phyloP scores from a whole-genome alignment of 257 asterid species.

The Lithospermum erythrorhizon region DNA sequence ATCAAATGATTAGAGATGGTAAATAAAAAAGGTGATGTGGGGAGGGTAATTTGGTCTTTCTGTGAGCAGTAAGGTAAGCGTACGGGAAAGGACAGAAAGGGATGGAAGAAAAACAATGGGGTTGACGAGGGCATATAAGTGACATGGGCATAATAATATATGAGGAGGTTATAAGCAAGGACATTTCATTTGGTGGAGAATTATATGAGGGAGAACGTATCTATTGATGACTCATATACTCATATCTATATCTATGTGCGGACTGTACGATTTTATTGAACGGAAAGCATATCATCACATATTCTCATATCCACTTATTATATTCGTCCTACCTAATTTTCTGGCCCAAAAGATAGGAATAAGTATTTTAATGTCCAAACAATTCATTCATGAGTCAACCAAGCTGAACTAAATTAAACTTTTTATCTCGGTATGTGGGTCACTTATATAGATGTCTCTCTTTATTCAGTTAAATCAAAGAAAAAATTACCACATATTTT shows the following conservation, averaged over 20 bases:
- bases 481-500: no score
- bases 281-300: neutral
- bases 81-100: conserved; percentile 50
- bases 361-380: no score
- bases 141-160: neutral
- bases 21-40: no score
- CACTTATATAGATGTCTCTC: no score
- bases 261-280: conserved; percentile 40
- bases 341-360: neutral
- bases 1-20: no score
- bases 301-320: neutral
- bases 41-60: conserved; percentile 20
- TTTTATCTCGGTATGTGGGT: no score
- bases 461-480: no score
- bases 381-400: no score
- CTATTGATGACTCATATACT: neutral
- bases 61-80: conserved; percentile 14
- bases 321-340: neutral
- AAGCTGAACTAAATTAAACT: no score
- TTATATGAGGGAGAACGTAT: conserved; percentile 78
- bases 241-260: conserved; percentile 20
- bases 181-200: conserved; percentile 62
- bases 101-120: conserved; percentile 1
- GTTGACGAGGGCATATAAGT: conserved; percentile 24
- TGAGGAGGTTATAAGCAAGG: conserved; percentile 24